Evolutionary conservation across 441 rosid species (phyloP).

Genomic region (Rhodomyrtus psidioides): DNA sequence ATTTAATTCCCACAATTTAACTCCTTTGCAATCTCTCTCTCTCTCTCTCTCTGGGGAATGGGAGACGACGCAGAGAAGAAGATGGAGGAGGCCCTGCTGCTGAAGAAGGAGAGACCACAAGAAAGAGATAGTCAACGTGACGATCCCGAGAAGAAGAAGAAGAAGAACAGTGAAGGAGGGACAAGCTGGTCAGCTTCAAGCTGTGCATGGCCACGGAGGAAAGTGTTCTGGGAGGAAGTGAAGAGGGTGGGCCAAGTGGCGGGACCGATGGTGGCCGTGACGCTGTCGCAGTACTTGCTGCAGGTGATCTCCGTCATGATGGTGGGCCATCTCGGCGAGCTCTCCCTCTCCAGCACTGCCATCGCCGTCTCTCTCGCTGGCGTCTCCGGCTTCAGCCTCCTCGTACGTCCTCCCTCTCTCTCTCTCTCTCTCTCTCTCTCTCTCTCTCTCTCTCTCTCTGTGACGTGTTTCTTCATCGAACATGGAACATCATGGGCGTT

Average conservation of each 20-base stretch:
- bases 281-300: conserved; percentile 28
- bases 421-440: too few relatives aligned
- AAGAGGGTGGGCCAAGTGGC: conserved; percentile 35
- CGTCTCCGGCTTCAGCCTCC: background rate
- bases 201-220: background rate
- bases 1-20: too few relatives aligned
- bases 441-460: background rate
- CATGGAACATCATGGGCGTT: background rate
- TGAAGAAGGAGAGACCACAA: background rate
- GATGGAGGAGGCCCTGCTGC: background rate
- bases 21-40: background rate
- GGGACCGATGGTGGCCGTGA: conserved; percentile 51
- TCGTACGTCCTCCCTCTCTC: background rate
- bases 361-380: conserved; percentile 24
- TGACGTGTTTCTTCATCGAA: background rate
- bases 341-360: conserved; percentile 47
- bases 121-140: background rate
- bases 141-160: background rate
- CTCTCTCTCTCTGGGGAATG: background rate
- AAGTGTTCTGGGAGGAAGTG: conserved; percentile 20
- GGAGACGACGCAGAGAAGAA: background rate
- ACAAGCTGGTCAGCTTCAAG: background rate
- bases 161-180: background rate
- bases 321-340: conserved; percentile 59
- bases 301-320: conserved; percentile 43